These are phyloP conservation scores for Limnomonas spitsbergensis DNA, from an alignment of 139 green algal species.

Conservation along the genomic window DNA sequence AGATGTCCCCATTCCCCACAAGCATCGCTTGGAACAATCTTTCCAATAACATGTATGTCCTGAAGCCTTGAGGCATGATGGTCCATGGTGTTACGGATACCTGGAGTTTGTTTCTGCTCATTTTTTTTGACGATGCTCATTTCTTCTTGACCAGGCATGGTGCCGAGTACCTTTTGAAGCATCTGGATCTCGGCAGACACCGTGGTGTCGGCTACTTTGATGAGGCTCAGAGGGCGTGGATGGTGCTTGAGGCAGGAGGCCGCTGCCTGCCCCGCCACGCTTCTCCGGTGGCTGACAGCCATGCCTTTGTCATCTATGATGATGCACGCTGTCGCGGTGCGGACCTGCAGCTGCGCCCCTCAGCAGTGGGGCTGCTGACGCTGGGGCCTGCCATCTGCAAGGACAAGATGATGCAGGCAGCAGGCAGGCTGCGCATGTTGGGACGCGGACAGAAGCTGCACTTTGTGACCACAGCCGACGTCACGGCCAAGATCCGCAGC, in stretches of 20 bases:
- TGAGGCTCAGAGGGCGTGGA: too few species aligned
- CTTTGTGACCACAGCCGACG: conserved; percentile 28
- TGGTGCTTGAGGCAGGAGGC: too few species aligned
- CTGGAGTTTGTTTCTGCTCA: too few species aligned
- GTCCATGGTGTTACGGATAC: too few species aligned
- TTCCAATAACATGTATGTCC: too few species aligned
- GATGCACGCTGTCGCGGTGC: conserved; percentile 50
- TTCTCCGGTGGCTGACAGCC: conserved; percentile 40
- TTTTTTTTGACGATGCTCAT: too few species aligned
- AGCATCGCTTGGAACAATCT: too few species aligned
- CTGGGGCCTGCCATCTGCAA: conserved; percentile 48
- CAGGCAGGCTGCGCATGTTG: conserved; percentile 36
- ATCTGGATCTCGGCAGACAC: neutral
- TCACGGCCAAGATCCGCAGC: conserved; percentile 27
- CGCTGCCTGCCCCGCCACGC: conserved; percentile 16
- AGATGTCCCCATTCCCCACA: too few species aligned
- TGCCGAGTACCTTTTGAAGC: conserved; percentile 21
- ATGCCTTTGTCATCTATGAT: conserved; percentile 52
- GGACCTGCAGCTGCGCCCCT: conserved; percentile 40
- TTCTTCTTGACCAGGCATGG: too few species aligned
- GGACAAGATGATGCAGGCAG: conserved; percentile 61
- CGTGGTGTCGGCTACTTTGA: too few species aligned
- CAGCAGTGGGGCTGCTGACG: conserved; percentile 57
- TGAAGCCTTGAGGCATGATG: too few species aligned
- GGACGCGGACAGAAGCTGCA: conserved; percentile 37